A percentile compares a stretch with the other conserved stretches of the same genome.
These are phyloP conservation scores for Millerozyma acaciae DNA, from an alignment of 805 yeast genomes.

Conservation along the genomic window DNA sequence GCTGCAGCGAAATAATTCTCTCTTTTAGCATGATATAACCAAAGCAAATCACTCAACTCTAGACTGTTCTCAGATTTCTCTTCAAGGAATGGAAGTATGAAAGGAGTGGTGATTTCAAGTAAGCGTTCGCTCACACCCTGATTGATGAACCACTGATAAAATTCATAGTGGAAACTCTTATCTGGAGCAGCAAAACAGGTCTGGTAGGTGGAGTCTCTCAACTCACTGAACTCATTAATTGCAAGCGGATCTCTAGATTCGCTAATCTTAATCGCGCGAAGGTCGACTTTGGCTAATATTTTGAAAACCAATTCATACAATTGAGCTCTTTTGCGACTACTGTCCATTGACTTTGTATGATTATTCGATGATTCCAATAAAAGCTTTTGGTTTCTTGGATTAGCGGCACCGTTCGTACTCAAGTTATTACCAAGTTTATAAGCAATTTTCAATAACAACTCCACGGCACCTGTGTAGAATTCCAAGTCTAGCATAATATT, in stretches of 20 bases:
- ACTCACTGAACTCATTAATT: slow-evolving; percentile 49
- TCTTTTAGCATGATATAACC: slow-evolving; percentile 85
- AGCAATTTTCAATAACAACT: slow-evolving; percentile 75
- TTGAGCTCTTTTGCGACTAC: slow-evolving; percentile 28
- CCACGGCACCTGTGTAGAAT: slow-evolving; percentile 81
- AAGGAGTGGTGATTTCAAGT: slow-evolving; percentile 78
- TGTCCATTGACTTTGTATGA: slow-evolving; percentile 9
- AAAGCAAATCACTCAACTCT: slow-evolving; percentile 74
- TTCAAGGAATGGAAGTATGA: slow-evolving; percentile 69
- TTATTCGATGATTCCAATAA: slow-evolving; percentile 7
- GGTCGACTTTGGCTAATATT: slow-evolving; percentile 68
- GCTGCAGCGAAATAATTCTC: slow-evolving; percentile 84
- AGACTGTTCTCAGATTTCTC: slow-evolving; percentile 61
- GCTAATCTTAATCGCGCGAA: slow-evolving; percentile 47
- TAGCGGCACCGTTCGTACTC: slow-evolving; percentile 5
- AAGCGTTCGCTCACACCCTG: slow-evolving; percentile 76
- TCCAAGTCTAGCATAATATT: slow-evolving; percentile 73
- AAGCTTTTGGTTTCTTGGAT: slow-evolving; percentile 1
- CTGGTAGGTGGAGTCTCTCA: slow-evolving; percentile 70
- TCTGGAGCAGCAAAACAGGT: slow-evolving; percentile 73
- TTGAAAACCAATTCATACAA: slow-evolving; percentile 74
- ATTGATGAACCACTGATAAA: slow-evolving; percentile 86
- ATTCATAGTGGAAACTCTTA: slow-evolving; percentile 82
- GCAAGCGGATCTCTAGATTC: slow-evolving; percentile 35
- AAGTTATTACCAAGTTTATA: slow-evolving; percentile 44